Conservation (phyloP, 1,284 basidiomycete species). For the Rugosomyces carneus region DNA sequence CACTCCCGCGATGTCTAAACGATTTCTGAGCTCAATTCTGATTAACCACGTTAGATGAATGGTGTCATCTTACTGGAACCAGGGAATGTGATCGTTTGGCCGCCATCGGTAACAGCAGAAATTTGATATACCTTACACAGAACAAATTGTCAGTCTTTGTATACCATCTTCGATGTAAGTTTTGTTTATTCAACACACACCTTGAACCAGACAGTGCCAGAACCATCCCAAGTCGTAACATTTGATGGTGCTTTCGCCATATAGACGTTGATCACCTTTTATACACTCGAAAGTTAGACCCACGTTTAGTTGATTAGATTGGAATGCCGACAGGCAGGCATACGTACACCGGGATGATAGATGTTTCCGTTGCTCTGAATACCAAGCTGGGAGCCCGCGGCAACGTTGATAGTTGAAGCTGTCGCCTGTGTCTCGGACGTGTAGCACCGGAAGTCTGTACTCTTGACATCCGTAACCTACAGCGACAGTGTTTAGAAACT, state of each 20-base stretch:
- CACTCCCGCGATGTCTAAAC: slow-evolving; percentile 25
- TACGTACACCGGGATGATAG: slow-evolving; percentile 32
- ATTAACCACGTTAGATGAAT: not conserved
- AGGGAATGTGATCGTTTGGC: slow-evolving; percentile 32
- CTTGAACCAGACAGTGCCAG: slow-evolving; percentile 36
- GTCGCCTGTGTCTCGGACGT: slow-evolving; percentile 24
- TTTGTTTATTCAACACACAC: slow-evolving; percentile 6
- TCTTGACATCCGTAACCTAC: slow-evolving; percentile 28
- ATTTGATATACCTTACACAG: slow-evolving; percentile 30
- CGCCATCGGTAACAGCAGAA: slow-evolving; percentile 34
- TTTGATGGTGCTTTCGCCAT: slow-evolving; percentile 32
- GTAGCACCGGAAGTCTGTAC: slow-evolving; percentile 33
- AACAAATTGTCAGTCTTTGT: not conserved
- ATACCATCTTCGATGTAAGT: not conserved
- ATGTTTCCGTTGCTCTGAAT: slow-evolving; percentile 27
- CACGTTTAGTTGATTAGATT: too few species aligned
- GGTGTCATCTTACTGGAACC: slow-evolving; percentile 20
- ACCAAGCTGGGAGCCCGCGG: slow-evolving; percentile 27
- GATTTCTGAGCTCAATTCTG: not conserved
- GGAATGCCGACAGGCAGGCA: not conserved
- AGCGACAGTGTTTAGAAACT: too few species aligned
- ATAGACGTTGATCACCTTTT: slow-evolving; percentile 33
- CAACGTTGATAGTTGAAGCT: slow-evolving; percentile 24
- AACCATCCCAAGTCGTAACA: slow-evolving; percentile 30
- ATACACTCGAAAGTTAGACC: too few species aligned